Percentiles rank a stretch among this genome's conserved stretches.
phyloP scores from a whole-genome alignment of 2,329 filamentous ascomycete species.

The Myriosclerotinia scirpicola region DNA sequence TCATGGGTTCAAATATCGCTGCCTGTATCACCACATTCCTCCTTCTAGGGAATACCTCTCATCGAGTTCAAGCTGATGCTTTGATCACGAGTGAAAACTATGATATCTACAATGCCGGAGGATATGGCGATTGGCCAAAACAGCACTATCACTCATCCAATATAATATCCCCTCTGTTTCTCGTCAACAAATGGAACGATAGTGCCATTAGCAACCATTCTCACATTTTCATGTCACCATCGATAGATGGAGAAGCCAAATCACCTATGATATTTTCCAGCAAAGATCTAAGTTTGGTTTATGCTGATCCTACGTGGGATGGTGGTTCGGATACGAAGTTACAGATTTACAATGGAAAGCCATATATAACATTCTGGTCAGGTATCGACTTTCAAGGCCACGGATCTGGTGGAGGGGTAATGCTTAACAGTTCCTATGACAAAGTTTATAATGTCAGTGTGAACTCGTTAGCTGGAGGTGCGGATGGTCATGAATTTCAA shows the following conservation, averaged over 20 bases:
- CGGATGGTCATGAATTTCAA: slow-evolving; percentile 20
- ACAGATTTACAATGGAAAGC: slow-evolving; percentile 15
- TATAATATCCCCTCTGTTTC: slow-evolving; percentile 14
- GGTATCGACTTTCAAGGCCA: slow-evolving; percentile 16
- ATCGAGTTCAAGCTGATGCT: slow-evolving; percentile 9
- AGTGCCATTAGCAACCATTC: slow-evolving; percentile 17
- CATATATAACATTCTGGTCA: slow-evolving; percentile 17
- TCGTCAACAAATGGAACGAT: slow-evolving; percentile 17
- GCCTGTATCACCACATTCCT: background rate
- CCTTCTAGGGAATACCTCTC: background rate
- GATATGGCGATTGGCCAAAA: slow-evolving; percentile 14
- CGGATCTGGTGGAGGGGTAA: slow-evolving; percentile 11
- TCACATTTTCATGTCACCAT: slow-evolving; percentile 21
- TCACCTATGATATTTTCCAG: slow-evolving; percentile 11
- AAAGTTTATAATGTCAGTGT: slow-evolving; percentile 9
- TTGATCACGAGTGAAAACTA: slow-evolving; percentile 13
- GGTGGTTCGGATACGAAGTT: slow-evolving; percentile 18
- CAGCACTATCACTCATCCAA: slow-evolving; percentile 12
- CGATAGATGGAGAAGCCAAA: background rate
- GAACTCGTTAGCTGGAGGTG: slow-evolving; percentile 13
- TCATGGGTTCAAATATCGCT: background rate
- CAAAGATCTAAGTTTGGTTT: slow-evolving; percentile 22
- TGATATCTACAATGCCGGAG: slow-evolving; percentile 15
- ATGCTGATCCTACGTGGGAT: slow-evolving; percentile 9
- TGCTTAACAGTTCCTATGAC: slow-evolving; percentile 17